phyloP scores from a whole-genome alignment of 768 basidiomycete species.

The Leccinum subtestaceum region DNA sequence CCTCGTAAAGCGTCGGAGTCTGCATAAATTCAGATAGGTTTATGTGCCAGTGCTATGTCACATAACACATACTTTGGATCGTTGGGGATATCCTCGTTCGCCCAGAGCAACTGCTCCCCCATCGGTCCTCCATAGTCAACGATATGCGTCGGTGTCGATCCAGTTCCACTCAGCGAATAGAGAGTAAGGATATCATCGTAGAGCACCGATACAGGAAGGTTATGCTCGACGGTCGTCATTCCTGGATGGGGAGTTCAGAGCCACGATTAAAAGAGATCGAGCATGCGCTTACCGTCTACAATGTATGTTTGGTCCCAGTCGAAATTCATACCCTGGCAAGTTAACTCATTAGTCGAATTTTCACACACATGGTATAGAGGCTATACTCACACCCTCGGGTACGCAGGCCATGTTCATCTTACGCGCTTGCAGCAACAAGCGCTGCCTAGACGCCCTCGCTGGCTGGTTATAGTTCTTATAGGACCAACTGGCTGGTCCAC shows the following conservation, averaged over 20 bases:
- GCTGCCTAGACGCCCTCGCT: slow-evolving; percentile 64
- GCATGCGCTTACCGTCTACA: slow-evolving; percentile 54
- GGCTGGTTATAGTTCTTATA: slow-evolving; percentile 80
- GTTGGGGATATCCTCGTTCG: slow-evolving; percentile 58
- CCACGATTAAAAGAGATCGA: neutral
- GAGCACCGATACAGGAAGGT: slow-evolving; percentile 60
- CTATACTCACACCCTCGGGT: slow-evolving; percentile 55
- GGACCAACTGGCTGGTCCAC: slow-evolving; percentile 65
- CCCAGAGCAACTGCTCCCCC: slow-evolving; percentile 72
- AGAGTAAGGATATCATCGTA: slow-evolving; percentile 67
- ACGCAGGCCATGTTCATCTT: slow-evolving; percentile 69
- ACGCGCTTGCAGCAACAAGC: slow-evolving; percentile 57
- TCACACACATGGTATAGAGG: neutral
- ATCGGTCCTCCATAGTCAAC: slow-evolving; percentile 74
- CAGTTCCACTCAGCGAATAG: slow-evolving; percentile 66
- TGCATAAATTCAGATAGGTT: slow-evolving; percentile 24
- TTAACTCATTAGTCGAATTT: neutral
- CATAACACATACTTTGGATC: slow-evolving; percentile 54
- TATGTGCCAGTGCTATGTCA: neutral
- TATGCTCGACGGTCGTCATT: slow-evolving; percentile 76
- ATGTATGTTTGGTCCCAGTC: slow-evolving; percentile 82
- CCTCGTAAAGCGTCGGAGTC: slow-evolving; percentile 59
- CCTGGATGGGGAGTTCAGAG: slow-evolving; percentile 36
- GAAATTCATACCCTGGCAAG: slow-evolving; percentile 58
- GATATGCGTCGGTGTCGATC: slow-evolving; percentile 69